Base-by-base conservation (phyloP, 2,329 filamentous ascomycete species). In the Cadophora sp. region DNA sequence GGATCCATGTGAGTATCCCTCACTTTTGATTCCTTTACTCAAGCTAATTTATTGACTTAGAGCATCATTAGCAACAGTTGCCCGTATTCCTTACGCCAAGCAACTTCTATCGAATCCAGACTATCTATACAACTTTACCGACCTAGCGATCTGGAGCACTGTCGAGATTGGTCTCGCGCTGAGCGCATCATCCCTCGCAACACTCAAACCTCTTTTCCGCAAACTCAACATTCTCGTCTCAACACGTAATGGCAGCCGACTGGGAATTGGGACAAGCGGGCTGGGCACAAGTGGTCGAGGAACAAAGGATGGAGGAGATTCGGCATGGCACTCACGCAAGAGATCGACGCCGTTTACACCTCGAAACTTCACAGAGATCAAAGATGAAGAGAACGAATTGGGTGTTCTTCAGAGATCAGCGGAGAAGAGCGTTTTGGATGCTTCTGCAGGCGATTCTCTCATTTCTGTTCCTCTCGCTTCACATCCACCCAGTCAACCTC, bases 111-210 rank as follows among this genome's bases (percentile, higher is more conserved):
- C 75, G 31, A 75, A 75, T 40, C 64, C 66, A n/a, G 79, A 81
- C 65, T 76, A 77, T 62, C 71, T 80, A 1, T 80, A 79, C 70
- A 76, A 77, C 51, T 79, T 80, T 69, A 77, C 78, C 8, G 78
- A 79, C 68, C 73, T 81, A 6, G 76, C 78, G 3, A 79, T 81
- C 64, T 82, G 80, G 80, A 79, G 76, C 19, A 79, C 79, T 12
- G 75, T 78, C 19, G 79, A 80, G 69, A 77, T 77, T 64, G 77
- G 77, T 8, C 73, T 81, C 2, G 79, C 76, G 12, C 75, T 81
- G 5, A 73, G 76, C 12, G 79, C 79, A 9, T 78, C 78, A 6
- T 80, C 78, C 4, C 71, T 79, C 19, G 79, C 79, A 5, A 80
- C 79, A 4, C 74, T 80, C 8, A 79, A 78, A 1, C 74, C 79